A percentile compares a stretch with the other conserved stretches of the same genome.
phyloP scores from a whole-genome alignment of 331 rosid species.

The Phaseolus coccineus region DNA sequence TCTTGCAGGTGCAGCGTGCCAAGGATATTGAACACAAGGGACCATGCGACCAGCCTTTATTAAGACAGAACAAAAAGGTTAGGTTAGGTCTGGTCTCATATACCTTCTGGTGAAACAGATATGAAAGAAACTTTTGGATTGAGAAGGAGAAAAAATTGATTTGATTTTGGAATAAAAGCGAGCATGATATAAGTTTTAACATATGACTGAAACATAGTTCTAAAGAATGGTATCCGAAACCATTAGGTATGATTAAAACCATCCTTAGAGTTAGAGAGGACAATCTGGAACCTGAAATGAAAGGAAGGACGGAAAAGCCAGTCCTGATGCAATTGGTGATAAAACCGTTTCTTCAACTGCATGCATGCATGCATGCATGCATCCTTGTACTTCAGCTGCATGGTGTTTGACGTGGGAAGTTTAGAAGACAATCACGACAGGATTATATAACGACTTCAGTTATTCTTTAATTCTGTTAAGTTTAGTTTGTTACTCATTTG shows the following conservation, averaged over 20 bases:
- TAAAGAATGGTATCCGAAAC: constrained; percentile 20
- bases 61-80: constrained; percentile 84
- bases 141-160: constrained; percentile 10
- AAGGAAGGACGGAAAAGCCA: constrained; percentile 13
- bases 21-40: constrained; percentile 53
- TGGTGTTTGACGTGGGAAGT: too few relatives aligned
- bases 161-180: constrained; percentile 27
- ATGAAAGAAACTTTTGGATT: constrained; percentile 14
- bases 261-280: constrained; percentile 12
- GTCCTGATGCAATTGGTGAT: too few relatives aligned
- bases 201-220: constrained; percentile 25
- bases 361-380: too few relatives aligned
- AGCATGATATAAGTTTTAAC: background rate
- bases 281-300: constrained; percentile 6
- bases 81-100: constrained; percentile 2
- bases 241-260: background rate
- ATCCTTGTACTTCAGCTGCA: too few relatives aligned
- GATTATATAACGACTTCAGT: too few relatives aligned
- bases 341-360: too few relatives aligned
- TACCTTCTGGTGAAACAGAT: constrained; percentile 20
- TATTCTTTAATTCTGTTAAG: too few relatives aligned
- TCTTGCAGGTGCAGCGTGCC: constrained; percentile 55
- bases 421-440: too few relatives aligned
- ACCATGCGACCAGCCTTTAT: constrained; percentile 57
- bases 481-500: too few relatives aligned